phyloP scores from a whole-genome alignment of 164 flowering plant genomes.

The Nymphaea thermarum region DNA sequence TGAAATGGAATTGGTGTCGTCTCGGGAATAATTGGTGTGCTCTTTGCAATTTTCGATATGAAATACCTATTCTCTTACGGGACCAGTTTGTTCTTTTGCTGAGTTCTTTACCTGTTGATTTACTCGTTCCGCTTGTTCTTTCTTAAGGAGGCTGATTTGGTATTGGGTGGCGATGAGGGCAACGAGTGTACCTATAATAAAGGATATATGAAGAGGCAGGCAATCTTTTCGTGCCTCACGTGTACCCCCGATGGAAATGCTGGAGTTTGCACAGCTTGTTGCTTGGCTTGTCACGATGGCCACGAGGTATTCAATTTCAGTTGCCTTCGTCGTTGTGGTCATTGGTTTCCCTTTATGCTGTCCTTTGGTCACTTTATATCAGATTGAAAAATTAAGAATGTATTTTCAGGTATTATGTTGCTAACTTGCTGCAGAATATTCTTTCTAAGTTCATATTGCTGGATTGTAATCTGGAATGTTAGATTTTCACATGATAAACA shows the following conservation, averaged over 20 bases:
- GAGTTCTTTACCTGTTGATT: not conserved
- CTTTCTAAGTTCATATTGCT: too few species aligned
- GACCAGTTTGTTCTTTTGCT: not conserved
- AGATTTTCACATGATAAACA: too few species aligned
- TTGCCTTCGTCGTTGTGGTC: too few species aligned
- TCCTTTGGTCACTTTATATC: too few species aligned
- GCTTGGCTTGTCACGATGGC: slow-evolving; percentile 88
- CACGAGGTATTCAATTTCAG: slow-evolving; percentile 53
- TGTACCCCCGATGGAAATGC: slow-evolving; percentile 94
- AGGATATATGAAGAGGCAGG: slow-evolving; percentile 96
- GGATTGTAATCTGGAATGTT: too few species aligned
- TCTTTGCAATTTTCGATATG: too few species aligned
- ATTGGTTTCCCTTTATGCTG: too few species aligned
- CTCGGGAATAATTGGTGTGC: not conserved
- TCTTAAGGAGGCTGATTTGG: slow-evolving; percentile 81
- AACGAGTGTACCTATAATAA: slow-evolving; percentile 83
- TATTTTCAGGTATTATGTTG: too few species aligned
- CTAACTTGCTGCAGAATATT: too few species aligned
- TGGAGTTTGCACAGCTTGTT: slow-evolving; percentile 95
- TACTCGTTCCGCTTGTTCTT: slow-evolving; percentile 1
- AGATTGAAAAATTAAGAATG: too few species aligned
- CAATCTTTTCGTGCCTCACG: slow-evolving; percentile 88
- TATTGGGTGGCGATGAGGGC: slow-evolving; percentile 97
- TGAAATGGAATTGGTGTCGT: not conserved
- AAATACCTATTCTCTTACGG: not conserved